Conservation (phyloP, 306 rosid species). For the Ammopiptanthus mongolicus region DNA sequence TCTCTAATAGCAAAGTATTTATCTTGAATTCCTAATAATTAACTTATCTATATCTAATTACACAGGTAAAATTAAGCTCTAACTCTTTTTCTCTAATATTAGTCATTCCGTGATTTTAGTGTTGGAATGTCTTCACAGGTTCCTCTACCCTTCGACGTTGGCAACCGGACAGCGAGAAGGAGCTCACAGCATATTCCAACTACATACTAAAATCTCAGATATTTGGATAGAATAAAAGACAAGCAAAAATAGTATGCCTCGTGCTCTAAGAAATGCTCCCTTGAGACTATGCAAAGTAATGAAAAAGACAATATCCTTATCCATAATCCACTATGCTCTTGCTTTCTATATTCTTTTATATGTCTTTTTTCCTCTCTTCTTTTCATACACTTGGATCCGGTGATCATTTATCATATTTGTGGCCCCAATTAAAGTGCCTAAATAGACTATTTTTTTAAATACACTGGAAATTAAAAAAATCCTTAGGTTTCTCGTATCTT, state of each 20-base stretch:
- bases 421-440: constrained; percentile 15
- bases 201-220: no score
- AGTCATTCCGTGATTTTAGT: no score
- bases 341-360: not conserved
- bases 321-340: constrained; percentile 23
- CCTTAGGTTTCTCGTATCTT: not conserved
- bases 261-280: not conserved
- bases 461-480: not conserved
- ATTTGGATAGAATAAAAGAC: no score
- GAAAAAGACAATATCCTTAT: constrained; percentile 39
- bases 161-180: no score
- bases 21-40: no score
- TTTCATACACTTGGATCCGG: not conserved
- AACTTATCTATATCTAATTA: no score
- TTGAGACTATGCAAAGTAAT: not conserved
- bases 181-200: no score
- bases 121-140: no score
- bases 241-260: not conserved
- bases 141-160: no score
- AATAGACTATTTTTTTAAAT: constrained; percentile 8
- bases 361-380: constrained; percentile 8
- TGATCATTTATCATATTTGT: not conserved
- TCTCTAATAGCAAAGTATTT: no score
- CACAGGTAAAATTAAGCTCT: no score
- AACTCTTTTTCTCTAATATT: no score